These are phyloP conservation scores for Neolentinus lepideus DNA, from an alignment of 1,284 basidiomycete genomes.

Conservation along the genomic window DNA sequence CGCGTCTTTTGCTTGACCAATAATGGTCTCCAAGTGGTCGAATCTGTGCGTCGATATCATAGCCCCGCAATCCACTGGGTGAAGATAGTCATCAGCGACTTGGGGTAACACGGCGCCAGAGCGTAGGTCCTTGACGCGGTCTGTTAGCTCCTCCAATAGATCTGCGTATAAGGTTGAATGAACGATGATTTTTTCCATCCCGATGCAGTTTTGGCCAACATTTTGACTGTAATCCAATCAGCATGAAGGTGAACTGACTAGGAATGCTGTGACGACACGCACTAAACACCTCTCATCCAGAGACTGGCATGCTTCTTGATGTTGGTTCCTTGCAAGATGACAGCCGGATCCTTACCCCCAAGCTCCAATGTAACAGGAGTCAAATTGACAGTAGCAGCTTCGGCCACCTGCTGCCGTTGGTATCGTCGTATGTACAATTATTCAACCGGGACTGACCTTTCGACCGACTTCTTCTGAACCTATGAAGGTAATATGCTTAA, in stretches of 20 bases:
- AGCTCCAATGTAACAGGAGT: constrained; percentile 90
- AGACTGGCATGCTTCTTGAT: constrained; percentile 62
- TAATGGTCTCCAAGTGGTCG: constrained; percentile 60
- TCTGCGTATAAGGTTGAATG: constrained; percentile 69
- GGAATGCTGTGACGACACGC: constrained; percentile 25
- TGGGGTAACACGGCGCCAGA: constrained; percentile 63
- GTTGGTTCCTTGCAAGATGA: constrained; percentile 70
- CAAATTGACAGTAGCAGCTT: constrained; percentile 77
- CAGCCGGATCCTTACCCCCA: constrained; percentile 79
- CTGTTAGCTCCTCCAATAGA: constrained; percentile 58
- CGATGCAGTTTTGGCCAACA: constrained; percentile 94
- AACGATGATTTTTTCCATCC: constrained; percentile 90
- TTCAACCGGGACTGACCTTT: constrained; percentile 40
- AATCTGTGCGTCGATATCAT: constrained; percentile 77
- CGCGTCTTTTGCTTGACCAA: constrained; percentile 62
- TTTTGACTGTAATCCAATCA: constrained; percentile 59
- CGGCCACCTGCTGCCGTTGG: constrained; percentile 49
- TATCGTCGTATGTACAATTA: constrained; percentile 5
- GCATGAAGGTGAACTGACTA: not conserved
- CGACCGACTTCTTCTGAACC: constrained; percentile 88
- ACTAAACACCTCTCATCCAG: constrained; percentile 88
- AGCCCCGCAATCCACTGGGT: constrained; percentile 71
- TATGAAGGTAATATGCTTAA: constrained; percentile 87
- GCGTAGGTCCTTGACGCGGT: constrained; percentile 61
- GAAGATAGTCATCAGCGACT: constrained; percentile 56